These are phyloP conservation scores for Lepidopterella palustris DNA, from an alignment of 495 filamentous ascomycete genomes.

Conservation along the genomic window DNA sequence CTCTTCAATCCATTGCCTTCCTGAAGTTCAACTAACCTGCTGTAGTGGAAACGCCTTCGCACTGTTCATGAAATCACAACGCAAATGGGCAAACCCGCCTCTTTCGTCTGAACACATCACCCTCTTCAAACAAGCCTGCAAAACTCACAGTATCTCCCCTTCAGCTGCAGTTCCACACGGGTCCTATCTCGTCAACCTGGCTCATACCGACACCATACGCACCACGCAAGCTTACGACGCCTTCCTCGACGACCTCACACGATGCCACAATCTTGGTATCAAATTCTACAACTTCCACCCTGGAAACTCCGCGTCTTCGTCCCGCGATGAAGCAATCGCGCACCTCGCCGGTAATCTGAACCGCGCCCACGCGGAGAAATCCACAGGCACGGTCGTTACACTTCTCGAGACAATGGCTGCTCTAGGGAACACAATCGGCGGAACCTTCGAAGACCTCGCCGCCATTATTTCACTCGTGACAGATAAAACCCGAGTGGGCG, in stretches of 20 bases:
- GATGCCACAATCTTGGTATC: constrained; percentile 86
- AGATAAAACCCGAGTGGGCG: constrained; percentile 80
- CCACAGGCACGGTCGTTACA: constrained; percentile 67
- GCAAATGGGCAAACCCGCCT: constrained; percentile 86
- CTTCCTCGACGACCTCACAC: constrained; percentile 81
- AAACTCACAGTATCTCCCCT: constrained; percentile 66
- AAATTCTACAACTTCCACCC: constrained; percentile 96
- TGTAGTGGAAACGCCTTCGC: constrained; percentile 81
- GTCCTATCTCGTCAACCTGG: constrained; percentile 93
- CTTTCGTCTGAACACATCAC: constrained; percentile 59
- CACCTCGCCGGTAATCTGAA: constrained; percentile 77
- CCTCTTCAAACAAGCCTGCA: constrained; percentile 60
- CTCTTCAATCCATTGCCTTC: not conserved
- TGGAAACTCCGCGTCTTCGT: constrained; percentile 63
- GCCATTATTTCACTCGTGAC: constrained; percentile 74
- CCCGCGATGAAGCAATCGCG: constrained; percentile 60
- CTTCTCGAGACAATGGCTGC: constrained; percentile 90
- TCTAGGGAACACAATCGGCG: constrained; percentile 81
- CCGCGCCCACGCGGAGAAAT: constrained; percentile 56
- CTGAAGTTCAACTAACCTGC: constrained; percentile 15
- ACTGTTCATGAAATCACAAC: constrained; percentile 89
- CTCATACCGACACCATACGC: constrained; percentile 69
- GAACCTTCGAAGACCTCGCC: constrained; percentile 73
- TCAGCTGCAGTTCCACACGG: constrained; percentile 71
- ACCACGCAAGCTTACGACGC: constrained; percentile 77